Evolutionary conservation across 306 rosid species (phyloP).

Genomic region (Cucurbita argyrosperma): DNA sequence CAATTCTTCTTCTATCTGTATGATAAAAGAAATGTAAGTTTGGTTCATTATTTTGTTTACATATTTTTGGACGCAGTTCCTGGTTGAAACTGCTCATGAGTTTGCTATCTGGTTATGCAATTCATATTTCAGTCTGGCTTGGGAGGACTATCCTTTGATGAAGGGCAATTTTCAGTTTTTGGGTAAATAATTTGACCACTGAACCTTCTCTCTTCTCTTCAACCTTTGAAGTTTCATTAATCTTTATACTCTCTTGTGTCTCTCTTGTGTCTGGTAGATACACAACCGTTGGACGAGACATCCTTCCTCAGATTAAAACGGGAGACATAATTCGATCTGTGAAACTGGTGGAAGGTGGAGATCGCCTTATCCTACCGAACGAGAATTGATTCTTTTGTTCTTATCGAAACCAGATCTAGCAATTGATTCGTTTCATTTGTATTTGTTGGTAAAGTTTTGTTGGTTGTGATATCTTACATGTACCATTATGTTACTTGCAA

Average conservation of each 20-base stretch:
- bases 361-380: constrained; percentile 56
- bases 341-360: constrained; percentile 68
- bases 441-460: background rate
- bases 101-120: background rate
- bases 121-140: constrained; percentile 56
- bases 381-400: constrained; percentile 26
- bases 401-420: constrained; percentile 3
- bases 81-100: background rate
- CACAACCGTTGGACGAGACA: constrained; percentile 67
- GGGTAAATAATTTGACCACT: constrained; percentile 36
- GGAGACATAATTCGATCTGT: constrained; percentile 71
- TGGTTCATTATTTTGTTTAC: background rate
- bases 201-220: background rate
- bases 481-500: background rate
- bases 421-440: constrained; percentile 6
- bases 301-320: constrained; percentile 74
- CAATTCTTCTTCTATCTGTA: constrained; percentile 91
- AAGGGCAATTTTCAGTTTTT: constrained; percentile 90
- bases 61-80: background rate
- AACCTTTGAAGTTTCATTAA: background rate
- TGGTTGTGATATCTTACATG: background rate
- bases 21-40: constrained; percentile 72
- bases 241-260: background rate
- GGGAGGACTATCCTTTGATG: constrained; percentile 97
- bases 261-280: constrained; percentile 34